Conservation (phyloP, 225 moss, liverwort and hornwort species). For the Ulota crispa region DNA sequence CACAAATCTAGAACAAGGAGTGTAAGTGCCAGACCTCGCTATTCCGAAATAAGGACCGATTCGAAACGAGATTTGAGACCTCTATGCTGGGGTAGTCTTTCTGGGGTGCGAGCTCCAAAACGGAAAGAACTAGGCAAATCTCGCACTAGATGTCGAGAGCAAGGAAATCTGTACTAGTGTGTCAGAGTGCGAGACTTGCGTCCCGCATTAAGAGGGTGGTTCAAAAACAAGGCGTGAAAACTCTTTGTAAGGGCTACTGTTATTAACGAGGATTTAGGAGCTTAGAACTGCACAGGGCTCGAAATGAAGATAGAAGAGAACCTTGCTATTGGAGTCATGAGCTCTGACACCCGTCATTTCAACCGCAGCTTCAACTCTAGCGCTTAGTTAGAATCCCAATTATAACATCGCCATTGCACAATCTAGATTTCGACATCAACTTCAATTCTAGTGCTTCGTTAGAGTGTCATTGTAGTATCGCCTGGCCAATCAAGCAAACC, state of each 20-base stretch:
- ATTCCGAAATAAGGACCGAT: not conserved
- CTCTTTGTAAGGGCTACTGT: not conserved
- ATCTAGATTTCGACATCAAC: not conserved
- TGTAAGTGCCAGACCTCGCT: not conserved
- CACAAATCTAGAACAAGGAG: not conserved
- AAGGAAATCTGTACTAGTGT: not conserved
- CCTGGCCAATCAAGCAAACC: not conserved
- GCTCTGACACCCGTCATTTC: not conserved
- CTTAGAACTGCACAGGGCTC: not conserved
- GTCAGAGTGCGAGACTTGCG: not conserved
- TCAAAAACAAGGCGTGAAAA: not conserved
- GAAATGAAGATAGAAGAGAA: not conserved
- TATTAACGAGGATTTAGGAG: not conserved
- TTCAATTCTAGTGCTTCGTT: not conserved
- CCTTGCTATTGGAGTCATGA: not conserved
- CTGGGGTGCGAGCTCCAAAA: not conserved
- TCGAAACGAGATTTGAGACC: not conserved
- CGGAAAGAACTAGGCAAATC: not conserved
- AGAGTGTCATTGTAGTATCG: not conserved
- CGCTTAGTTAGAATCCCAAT: not conserved
- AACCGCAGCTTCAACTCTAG: not conserved
- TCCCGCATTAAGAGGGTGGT: not conserved
- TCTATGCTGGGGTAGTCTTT: not conserved
- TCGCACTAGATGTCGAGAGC: not conserved
- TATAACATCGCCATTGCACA: not conserved